phyloP scores from a whole-genome alignment of 441 rosid species.

The Euphorbia corollata region DNA sequence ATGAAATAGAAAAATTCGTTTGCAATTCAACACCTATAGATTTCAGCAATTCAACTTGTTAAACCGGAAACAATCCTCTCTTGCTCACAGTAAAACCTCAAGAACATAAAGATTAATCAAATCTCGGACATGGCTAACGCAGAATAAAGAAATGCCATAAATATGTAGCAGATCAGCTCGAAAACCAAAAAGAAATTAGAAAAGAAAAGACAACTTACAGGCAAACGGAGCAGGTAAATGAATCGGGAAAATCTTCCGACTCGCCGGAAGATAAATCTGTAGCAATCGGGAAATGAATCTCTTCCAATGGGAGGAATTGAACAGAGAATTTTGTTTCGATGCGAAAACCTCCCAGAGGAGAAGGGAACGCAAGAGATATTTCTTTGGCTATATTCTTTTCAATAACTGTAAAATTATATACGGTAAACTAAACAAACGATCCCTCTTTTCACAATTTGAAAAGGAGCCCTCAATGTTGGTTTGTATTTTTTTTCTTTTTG shows the following conservation, averaged over 20 bases:
- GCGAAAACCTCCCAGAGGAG: not conserved
- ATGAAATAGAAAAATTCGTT: too few relatives aligned
- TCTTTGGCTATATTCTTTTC: not conserved
- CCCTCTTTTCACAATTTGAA: too few relatives aligned
- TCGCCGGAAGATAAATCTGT: not conserved
- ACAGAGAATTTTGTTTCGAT: not conserved
- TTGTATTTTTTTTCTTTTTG: too few relatives aligned
- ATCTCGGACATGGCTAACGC: not conserved
- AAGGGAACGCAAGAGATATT: not conserved
- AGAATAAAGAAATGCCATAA: not conserved
- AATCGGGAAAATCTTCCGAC: slow-evolving; percentile 32
- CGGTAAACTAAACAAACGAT: too few relatives aligned
- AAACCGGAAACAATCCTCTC: not conserved
- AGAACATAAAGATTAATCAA: not conserved
- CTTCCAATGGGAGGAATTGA: not conserved
- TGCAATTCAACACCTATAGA: too few relatives aligned
- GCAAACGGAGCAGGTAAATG: slow-evolving; percentile 63
- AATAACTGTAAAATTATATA: too few relatives aligned
- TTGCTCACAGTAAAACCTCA: not conserved
- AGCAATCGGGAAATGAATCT: not conserved
- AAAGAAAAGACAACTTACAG: slow-evolving; percentile 35
- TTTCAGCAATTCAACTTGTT: too few relatives aligned
- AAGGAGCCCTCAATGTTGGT: too few relatives aligned
- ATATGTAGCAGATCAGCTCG: not conserved
- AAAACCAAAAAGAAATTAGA: not conserved